Evolutionary conservation across 2,329 filamentous ascomycete genomes (phyloP).

Genomic region (Onygenales sp.): DNA sequence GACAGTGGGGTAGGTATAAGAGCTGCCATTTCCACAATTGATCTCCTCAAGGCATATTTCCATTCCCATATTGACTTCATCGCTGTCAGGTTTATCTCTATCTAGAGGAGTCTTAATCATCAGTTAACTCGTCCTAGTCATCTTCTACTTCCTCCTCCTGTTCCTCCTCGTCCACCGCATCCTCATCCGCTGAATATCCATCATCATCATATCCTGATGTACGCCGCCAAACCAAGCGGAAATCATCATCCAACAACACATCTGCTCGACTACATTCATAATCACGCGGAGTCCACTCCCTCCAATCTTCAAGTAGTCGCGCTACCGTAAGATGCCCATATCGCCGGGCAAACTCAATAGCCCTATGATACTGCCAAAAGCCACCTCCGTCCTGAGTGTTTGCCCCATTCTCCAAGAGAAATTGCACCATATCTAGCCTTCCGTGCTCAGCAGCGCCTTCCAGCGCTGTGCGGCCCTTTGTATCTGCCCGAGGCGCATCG

Average conservation of each 20-base stretch:
- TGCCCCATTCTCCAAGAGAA: slow-evolving; percentile 18
- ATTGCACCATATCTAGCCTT: slow-evolving; percentile 19
- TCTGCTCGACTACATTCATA: background rate
- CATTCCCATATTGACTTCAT: too few species aligned
- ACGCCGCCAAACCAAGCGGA: background rate
- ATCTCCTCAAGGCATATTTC: too few species aligned
- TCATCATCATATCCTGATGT: background rate
- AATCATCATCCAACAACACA: background rate
- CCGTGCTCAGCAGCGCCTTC: slow-evolving; percentile 21
- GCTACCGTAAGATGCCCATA: slow-evolving; percentile 12
- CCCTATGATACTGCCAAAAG: slow-evolving; percentile 7
- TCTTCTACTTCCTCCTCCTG: too few species aligned
- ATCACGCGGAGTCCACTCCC: background rate
- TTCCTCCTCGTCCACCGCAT: background rate
- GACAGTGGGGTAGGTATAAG: too few species aligned
- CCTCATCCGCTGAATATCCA: background rate
- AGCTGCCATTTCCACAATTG: too few species aligned
- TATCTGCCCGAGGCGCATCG: slow-evolving; percentile 11
- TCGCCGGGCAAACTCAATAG: slow-evolving; percentile 10
- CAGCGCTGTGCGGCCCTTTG: slow-evolving; percentile 18
- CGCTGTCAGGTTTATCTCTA: too few species aligned
- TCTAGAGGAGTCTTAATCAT: too few species aligned
- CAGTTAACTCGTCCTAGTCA: too few species aligned
- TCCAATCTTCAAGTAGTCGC: slow-evolving; percentile 6
- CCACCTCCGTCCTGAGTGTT: slow-evolving; percentile 6